A percentile compares a stretch with the other conserved stretches of the same genome.
Evolutionary conservation across 1,284 basidiomycete genomes (phyloP).

Genomic region (Boletellus deceptivus): DNA sequence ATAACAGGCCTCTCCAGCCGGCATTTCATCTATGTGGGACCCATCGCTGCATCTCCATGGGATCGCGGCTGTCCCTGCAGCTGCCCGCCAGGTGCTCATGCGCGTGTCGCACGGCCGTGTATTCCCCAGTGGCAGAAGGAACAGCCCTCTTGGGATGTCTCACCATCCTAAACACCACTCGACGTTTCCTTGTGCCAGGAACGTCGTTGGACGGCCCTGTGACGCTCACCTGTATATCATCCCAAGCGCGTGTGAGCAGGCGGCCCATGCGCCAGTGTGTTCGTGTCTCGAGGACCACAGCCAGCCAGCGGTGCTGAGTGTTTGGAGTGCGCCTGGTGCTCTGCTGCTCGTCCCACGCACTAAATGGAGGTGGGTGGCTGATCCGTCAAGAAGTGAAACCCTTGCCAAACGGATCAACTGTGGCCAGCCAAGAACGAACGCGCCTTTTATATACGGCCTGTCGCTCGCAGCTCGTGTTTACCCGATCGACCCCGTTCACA

Average conservation of each 20-base stretch:
- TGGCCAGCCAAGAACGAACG: not conserved
- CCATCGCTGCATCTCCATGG: not conserved
- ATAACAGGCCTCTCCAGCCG: not conserved
- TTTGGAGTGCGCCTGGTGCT: not conserved
- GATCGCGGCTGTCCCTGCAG: conserved; percentile 1
- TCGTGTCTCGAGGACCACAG: conserved; percentile 8
- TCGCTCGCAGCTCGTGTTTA: conserved; percentile 1
- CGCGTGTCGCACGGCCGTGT: not conserved
- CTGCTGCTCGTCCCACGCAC: not conserved
- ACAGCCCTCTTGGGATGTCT: no score
- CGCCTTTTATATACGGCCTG: not conserved
- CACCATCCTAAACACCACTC: no score
- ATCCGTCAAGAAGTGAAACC: not conserved
- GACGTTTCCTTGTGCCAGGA: no score
- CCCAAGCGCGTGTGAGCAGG: not conserved
- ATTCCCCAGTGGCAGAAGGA: not conserved
- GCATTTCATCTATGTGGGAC: not conserved
- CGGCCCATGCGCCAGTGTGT: not conserved
- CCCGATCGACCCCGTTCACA: not conserved
- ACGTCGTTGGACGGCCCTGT: not conserved
- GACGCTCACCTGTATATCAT: not conserved
- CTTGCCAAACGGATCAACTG: conserved; percentile 1
- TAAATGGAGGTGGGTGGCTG: not conserved
- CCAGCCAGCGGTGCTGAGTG: not conserved
- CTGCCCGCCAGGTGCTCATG: not conserved